A percentile compares a stretch with the other conserved stretches of the same genome.
Conservation (phyloP, 768 basidiomycete species). For the Panaeolus papilionaceus region DNA sequence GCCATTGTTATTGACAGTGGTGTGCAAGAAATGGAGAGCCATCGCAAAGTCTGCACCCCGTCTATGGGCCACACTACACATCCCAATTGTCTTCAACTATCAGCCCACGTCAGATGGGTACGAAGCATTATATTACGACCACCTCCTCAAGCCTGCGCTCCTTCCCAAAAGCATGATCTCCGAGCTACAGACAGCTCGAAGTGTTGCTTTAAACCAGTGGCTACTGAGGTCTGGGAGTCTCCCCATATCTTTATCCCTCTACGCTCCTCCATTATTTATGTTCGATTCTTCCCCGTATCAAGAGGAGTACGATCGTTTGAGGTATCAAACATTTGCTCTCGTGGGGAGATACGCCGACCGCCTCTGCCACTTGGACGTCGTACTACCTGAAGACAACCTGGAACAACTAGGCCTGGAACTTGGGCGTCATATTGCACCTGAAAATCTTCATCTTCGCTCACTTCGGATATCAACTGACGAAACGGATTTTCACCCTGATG, state of each 20-base stretch:
- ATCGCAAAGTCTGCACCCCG: conserved; percentile 7
- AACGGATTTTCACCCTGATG: no score
- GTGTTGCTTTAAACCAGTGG: background rate
- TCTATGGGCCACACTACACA: conserved; percentile 6
- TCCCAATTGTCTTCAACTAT: background rate
- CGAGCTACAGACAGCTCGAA: background rate
- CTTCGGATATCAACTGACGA: no score
- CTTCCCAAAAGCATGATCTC: background rate
- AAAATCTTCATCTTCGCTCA: no score
- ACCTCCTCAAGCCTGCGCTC: background rate
- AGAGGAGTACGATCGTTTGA: background rate
- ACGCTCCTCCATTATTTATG: background rate
- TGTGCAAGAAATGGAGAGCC: conserved; percentile 3
- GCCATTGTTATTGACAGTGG: conserved; percentile 3
- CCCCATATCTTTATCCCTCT: background rate
- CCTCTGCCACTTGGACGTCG: no score
- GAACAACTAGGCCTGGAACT: no score
- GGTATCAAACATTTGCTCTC: background rate
- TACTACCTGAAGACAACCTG: no score
- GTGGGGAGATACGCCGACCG: no score
- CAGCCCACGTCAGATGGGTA: background rate
- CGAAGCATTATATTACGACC: background rate
- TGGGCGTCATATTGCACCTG: no score
- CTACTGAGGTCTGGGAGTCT: background rate
- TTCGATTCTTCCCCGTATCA: background rate